Percentiles rank a stretch among this genome's conserved stretches.
phyloP scores from a whole-genome alignment of 306 rosid species.

The Quillaja saponaria region DNA sequence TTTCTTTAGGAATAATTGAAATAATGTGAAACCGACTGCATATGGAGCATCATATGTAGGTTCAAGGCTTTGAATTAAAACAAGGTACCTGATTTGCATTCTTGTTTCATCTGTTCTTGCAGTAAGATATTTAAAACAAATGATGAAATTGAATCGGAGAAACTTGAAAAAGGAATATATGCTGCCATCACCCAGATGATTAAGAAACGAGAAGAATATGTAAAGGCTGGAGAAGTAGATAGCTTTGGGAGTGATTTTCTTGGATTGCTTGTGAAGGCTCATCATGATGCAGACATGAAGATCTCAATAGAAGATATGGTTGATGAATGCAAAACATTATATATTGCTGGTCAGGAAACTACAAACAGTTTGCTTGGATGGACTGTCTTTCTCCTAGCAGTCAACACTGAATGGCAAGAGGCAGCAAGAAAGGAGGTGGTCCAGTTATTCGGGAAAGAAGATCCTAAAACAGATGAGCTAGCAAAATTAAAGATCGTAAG shows the following conservation, averaged over 20 bases:
- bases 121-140: slow-evolving; percentile 25
- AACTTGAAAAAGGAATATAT: slow-evolving; percentile 15
- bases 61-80: no score
- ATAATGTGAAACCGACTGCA: no score
- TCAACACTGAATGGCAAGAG: slow-evolving; percentile 40
- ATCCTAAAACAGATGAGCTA: slow-evolving; percentile 19
- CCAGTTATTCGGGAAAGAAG: slow-evolving; percentile 24
- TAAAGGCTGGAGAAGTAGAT: slow-evolving; percentile 9
- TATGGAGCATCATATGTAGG: no score
- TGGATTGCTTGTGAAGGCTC: slow-evolving; percentile 32
- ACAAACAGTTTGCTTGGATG: slow-evolving; percentile 32
- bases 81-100: no score
- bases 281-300: slow-evolving; percentile 22
- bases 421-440: slow-evolving; percentile 34
- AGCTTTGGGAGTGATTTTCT: slow-evolving; percentile 37
- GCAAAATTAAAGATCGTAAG: slow-evolving; percentile 26
- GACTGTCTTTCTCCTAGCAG: slow-evolving; percentile 32
- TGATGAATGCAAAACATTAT: slow-evolving; percentile 41
- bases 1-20: no score
- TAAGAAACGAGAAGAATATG: slow-evolving; percentile 26
- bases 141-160: slow-evolving; percentile 24
- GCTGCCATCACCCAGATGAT: slow-evolving; percentile 8
- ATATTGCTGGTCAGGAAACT: slow-evolving; percentile 40
- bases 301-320: slow-evolving; percentile 28
- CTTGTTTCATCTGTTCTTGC: slow-evolving; percentile 6